phyloP scores from a whole-genome alignment of 2,329 filamentous ascomycete genomes.

The Byssoonygena ceratinophila region DNA sequence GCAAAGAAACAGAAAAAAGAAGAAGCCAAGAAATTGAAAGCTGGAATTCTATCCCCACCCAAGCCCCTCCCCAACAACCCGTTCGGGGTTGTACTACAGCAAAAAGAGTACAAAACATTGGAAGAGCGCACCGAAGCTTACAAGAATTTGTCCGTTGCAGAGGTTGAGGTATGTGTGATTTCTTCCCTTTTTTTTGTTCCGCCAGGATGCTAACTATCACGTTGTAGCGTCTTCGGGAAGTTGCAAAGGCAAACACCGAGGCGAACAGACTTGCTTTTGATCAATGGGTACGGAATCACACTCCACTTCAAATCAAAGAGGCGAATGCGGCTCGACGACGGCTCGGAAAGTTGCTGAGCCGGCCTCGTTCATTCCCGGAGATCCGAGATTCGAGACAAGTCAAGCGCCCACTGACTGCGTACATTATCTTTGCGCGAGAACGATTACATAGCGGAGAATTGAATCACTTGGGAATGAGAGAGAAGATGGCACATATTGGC shows the following conservation, averaged over 20 bases:
- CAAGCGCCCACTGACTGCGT: slow-evolving; percentile 36
- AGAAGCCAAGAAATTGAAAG: slow-evolving; percentile 24
- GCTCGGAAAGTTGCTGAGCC: slow-evolving; percentile 23
- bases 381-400: slow-evolving; percentile 47
- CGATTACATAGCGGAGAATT: slow-evolving; percentile 41
- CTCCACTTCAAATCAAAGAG: slow-evolving; percentile 46
- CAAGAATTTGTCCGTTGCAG: slow-evolving; percentile 25
- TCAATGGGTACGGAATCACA: slow-evolving; percentile 46
- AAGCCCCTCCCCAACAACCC: slow-evolving; percentile 25
- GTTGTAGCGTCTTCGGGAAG: slow-evolving; percentile 43
- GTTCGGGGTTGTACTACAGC: slow-evolving; percentile 20
- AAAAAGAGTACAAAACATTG: slow-evolving; percentile 13
- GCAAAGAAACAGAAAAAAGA: slow-evolving; percentile 16
- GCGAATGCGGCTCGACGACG: slow-evolving; percentile 49
- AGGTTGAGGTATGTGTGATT: slow-evolving; percentile 29
- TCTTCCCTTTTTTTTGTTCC: neutral
- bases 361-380: slow-evolving; percentile 14
- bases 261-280: slow-evolving; percentile 38
- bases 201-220: neutral
- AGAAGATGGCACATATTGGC: slow-evolving; percentile 23
- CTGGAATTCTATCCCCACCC: slow-evolving; percentile 27
- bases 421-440: slow-evolving; percentile 32
- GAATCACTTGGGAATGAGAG: slow-evolving; percentile 33
- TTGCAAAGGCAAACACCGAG: slow-evolving; percentile 39
- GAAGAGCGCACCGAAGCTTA: slow-evolving; percentile 22